Evolutionary conservation across 108 stramenopile species (phyloP), one percentile per base, ranked within the genome.

Genomic region (Skeletonema costatum): DNA sequence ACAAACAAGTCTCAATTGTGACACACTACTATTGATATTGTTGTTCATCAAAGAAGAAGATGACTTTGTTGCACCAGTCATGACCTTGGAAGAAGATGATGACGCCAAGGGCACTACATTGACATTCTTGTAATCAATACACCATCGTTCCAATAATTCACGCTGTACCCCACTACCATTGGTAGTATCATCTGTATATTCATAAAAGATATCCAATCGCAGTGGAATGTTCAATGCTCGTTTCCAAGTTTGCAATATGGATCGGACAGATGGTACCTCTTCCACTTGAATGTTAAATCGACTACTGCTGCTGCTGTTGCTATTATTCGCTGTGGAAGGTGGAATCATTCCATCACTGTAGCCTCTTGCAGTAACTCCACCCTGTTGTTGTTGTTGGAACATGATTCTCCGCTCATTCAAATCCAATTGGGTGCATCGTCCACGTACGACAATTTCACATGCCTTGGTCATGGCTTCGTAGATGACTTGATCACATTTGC

Each of bases 401-500:
- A 31, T 25, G 14, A 65, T 19, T 60, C 46, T 33, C 48, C 13
- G 70, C 51, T 32, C 13, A 32, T 63, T 59, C 32, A 30, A 48
- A 11, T 71, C 80, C 63, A 77, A 73, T 38, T 66, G 36, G 38
- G 77, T 81, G 59, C 89, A 87, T 2, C 93, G 86, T 62, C 88
- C 84, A 4, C 80, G 78, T 30, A 95, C 92, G 21, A 90, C 80
- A 51, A 95, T 93, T 82, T 95, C 94, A 62, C 86, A 87, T 0
- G 89, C 92, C 63, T 95, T 95, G 68, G 87, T 85, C 60, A 95
- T 91, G 53, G 94, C 94, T 74, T 95, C 94, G 69, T 85, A 93
- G 21, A 95, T 83, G n/a, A 95, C 92, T 80, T 95, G 92, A 82
- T 95, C 92, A 66, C 94, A 95, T 83, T 93, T 90, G 30, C 88